Evolutionary conservation across 139 green algal genomes (phyloP), one percentile per base, ranked within the genome.

Genomic region (Chlamydomonas sphaeroides): DNA sequence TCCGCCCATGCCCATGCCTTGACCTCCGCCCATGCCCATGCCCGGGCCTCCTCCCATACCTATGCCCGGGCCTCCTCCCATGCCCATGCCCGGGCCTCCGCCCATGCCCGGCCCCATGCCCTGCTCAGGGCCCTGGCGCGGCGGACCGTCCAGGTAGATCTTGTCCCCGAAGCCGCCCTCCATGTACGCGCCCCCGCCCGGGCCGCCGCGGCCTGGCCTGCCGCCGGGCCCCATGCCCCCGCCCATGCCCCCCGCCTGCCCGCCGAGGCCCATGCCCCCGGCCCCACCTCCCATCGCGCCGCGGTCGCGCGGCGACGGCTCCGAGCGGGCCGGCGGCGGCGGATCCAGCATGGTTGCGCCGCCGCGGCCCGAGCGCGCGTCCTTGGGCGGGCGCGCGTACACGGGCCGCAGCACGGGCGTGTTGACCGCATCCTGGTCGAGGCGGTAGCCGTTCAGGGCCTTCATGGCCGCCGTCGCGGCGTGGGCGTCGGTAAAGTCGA

Each of bases 401-500:
- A 67, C 65, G 63, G 84, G 84, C 1, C 71, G 61, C 32, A 88
- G 71, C 3, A 71, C 30, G 28, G 51, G 33, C 2, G 75, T 71
- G 2, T 18, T 20, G 0, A 86, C 75, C 6, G 65, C 39, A 4
- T 91, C 85, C 41, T 79, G 33, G 78, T 90, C 86, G 42, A 90
- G 62, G 23, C 28, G 35, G 72, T 90, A 90, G 51, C 86, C 86
- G 71, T 72, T 36, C 41, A 92, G 72, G 45, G 68, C 61, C 30
- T 85, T 75, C 79, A 89, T 82, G 38, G 86, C 81, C 21, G 61
- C 71, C 11, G 83, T 79, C 25, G 88, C 90, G 8, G 68, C 68
- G 30, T 70, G 65, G 7, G 78, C 56, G 66, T 85, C 82, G 15
- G 65, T 49, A 57, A 92, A 94, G 53, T 93, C 86, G 4, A 89